A percentile compares a stretch with the other conserved stretches of the same genome.
These are phyloP conservation scores for Glycine soja DNA, from an alignment of 306 rosid species.

Conservation along the genomic window DNA sequence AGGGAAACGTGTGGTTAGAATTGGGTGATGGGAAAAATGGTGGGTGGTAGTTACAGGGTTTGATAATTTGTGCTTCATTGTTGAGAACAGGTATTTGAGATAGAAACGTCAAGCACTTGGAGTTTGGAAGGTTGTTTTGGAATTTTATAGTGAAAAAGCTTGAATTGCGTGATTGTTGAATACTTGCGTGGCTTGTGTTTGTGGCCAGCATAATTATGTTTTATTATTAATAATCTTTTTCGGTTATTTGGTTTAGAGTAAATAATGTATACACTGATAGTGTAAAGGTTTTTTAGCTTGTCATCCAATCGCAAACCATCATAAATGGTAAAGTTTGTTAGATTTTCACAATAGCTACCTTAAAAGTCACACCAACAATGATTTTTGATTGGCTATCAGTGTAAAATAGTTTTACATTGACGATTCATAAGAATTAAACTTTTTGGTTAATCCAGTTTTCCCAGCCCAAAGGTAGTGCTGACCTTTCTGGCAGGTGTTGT, in stretches of 20 bases:
- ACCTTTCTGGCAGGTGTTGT: conserved; percentile 9
- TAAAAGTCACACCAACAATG: neutral
- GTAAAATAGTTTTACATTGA: neutral
- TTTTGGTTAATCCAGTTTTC: neutral
- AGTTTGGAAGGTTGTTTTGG: conserved; percentile 14
- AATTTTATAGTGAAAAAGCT: conserved; percentile 1
- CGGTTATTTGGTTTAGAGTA: neutral
- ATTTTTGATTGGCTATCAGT: neutral
- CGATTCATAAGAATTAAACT: neutral
- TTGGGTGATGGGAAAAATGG: neutral
- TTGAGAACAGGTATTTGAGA: conserved; percentile 6
- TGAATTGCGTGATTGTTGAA: neutral
- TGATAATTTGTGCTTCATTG: conserved; percentile 19
- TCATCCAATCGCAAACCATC: neutral
- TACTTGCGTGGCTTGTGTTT: neutral
- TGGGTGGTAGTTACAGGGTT: neutral
- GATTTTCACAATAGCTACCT: neutral
- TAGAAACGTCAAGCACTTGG: conserved; percentile 5
- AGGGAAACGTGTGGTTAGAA: neutral
- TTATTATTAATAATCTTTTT: too few species aligned
- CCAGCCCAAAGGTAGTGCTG: neutral
- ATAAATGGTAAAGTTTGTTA: neutral
- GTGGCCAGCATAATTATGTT: too few species aligned
- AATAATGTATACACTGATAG: neutral
- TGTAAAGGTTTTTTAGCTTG: neutral